Conservation (phyloP, 352 stramenopile species). For the Thraustochytrium striatum region DNA sequence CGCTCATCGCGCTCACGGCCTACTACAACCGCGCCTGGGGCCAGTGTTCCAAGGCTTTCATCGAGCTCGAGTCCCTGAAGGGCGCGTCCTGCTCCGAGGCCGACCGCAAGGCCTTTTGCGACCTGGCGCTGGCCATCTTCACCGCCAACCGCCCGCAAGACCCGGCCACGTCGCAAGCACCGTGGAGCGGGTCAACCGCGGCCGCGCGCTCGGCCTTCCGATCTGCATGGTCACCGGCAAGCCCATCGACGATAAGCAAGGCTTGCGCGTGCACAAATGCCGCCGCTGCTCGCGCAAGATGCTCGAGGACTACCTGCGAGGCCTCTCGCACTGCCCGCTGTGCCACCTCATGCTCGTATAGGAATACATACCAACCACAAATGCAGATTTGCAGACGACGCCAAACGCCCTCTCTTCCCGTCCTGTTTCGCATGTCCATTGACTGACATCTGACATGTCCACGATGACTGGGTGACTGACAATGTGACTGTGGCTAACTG, state of each 20-base stretch:
- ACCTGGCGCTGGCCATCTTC: slow-evolving; percentile 27
- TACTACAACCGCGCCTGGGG: slow-evolving; percentile 84
- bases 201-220: not conserved
- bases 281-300: slow-evolving; percentile 40
- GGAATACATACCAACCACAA: too few species aligned
- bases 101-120: slow-evolving; percentile 17
- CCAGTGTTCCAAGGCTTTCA: slow-evolving; percentile 77
- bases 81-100: not conserved
- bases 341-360: slow-evolving; percentile 40
- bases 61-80: slow-evolving; percentile 72
- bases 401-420: too few species aligned
- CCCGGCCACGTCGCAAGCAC: not conserved
- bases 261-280: slow-evolving; percentile 22
- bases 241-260: not conserved
- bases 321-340: slow-evolving; percentile 8
- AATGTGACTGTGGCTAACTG: too few species aligned
- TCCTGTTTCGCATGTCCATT: too few species aligned
- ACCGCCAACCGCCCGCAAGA: slow-evolving; percentile 23
- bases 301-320: slow-evolving; percentile 39
- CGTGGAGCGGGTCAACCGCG: slow-evolving; percentile 5
- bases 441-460: too few species aligned
- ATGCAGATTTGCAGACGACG: too few species aligned
- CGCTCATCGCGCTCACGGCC: slow-evolving; percentile 80
- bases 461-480: too few species aligned
- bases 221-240: slow-evolving; percentile 43